Conservation (phyloP, 768 basidiomycete species). For the Phaeotremella fagi region DNA sequence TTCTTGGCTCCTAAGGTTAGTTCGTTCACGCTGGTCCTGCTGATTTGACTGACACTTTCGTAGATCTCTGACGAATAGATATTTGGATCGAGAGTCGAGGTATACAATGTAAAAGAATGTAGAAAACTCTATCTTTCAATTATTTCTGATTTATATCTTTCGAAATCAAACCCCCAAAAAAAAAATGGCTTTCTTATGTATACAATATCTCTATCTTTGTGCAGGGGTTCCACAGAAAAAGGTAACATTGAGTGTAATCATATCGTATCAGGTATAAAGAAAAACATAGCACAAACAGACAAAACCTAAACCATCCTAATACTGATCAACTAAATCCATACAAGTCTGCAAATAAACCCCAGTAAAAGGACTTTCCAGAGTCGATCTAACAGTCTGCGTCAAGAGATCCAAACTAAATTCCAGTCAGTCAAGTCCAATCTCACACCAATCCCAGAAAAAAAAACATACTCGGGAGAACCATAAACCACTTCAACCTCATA, state of each 20-base stretch:
- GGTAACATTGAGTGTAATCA: no score
- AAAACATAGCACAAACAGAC: no score
- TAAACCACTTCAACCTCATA: conserved; percentile 22
- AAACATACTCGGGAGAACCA: conserved; percentile 32
- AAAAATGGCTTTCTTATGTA: no score
- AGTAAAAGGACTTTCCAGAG: conserved; percentile 17
- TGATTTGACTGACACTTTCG: background rate
- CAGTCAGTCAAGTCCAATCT: conserved; percentile 4
- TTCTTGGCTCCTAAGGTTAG: conserved; percentile 83
- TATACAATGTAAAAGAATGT: no score
- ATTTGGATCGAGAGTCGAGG: no score
- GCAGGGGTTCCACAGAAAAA: no score
- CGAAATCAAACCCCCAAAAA: no score
- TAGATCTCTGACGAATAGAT: background rate
- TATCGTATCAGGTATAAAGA: no score
- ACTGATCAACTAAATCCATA: conserved; percentile 17
- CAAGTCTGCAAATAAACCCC: conserved; percentile 33
- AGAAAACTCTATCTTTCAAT: no score
- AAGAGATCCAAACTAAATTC: conserved; percentile 9
- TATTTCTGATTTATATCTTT: no score
- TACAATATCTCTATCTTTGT: no score
- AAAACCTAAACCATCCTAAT: no score
- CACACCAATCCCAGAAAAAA: background rate
- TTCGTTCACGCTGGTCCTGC: background rate
- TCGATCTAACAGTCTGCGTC: conserved; percentile 9